Base-by-base conservation (phyloP, 2,329 filamentous ascomycete species). In the Diplodia scrobiculata region DNA sequence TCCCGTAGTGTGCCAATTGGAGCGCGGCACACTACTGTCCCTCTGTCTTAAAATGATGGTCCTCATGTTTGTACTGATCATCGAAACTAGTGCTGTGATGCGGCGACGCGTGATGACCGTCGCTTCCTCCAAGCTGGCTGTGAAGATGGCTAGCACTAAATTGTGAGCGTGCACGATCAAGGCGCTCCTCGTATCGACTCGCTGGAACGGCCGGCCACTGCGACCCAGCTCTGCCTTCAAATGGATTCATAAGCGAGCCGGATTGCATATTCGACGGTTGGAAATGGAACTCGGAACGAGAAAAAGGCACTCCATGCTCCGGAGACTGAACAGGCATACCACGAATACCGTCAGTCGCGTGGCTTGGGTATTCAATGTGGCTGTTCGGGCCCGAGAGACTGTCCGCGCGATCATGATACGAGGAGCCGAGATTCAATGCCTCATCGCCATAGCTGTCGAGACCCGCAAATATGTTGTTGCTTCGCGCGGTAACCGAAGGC, bases 51-150 rank as follows among this genome's bases (percentile, higher is more conserved):
- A 47, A 59, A 41, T 59, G 54, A 25, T 59, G 38, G 25, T 38
- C 54, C 11, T 59, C 54, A 27, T 58, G 53, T 21, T 59, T 59
- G 54, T 29, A 59, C 38, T 59, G 54, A 29, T 59, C 54, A 25
- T 59, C 54, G 25, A 29, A 59, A 17, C 54, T 21, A 29, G 54
- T 29, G 25, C 38, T 32, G 36, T 47, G 54, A 17, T 59, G 38
- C 14, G 54, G 29, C 11, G 54, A 59, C 14, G 36, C 19, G 38
- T 59, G 53, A 36, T 58, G 38, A 7, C 54, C 54, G 10, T 59
- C 54, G 5, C 19, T 58, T 5, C 34, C 36, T 45, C 53, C 53
- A 7, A 58, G 25, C 7, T 36, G 36, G 2, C 7, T 10, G 34
- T 59, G 54, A 3, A 59, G 19, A 7, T 17, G 5, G 13, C 27